phyloP scores from a whole-genome alignment of 306 rosid species.

The Inga laurina region DNA sequence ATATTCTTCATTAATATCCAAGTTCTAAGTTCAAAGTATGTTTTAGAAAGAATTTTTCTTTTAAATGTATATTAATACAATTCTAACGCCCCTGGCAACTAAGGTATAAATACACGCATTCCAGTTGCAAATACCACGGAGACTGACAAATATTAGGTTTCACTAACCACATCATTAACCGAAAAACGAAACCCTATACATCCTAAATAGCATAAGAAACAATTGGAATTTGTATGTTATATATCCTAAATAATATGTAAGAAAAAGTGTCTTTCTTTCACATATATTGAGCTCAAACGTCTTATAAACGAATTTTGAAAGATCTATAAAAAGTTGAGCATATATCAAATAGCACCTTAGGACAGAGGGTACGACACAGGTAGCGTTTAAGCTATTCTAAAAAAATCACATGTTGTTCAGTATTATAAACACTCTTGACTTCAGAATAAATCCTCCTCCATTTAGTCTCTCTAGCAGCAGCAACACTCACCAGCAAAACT shows the following conservation, averaged over 20 bases:
- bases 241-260: not conserved
- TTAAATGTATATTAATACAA: not conserved
- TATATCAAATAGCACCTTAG: not conserved
- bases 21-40: not conserved
- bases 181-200: not conserved
- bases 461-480: slow-evolving; percentile 54
- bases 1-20: not conserved
- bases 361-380: not conserved
- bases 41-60: not conserved
- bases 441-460: slow-evolving; percentile 32
- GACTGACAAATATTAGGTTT: not conserved
- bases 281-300: not conserved
- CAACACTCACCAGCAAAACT: slow-evolving; percentile 83
- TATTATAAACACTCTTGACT: slow-evolving; percentile 15
- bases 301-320: not conserved
- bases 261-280: not conserved
- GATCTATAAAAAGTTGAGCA: not conserved
- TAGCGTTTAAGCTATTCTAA: not conserved
- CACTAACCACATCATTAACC: not conserved
- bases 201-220: not conserved
- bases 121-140: not conserved
- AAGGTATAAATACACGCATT: not conserved
- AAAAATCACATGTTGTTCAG: slow-evolving; percentile 14
- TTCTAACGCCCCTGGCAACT: not conserved
- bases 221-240: not conserved